phyloP scores from a whole-genome alignment of 768 basidiomycete genomes.

The Coprinellus aureogranulatus region DNA sequence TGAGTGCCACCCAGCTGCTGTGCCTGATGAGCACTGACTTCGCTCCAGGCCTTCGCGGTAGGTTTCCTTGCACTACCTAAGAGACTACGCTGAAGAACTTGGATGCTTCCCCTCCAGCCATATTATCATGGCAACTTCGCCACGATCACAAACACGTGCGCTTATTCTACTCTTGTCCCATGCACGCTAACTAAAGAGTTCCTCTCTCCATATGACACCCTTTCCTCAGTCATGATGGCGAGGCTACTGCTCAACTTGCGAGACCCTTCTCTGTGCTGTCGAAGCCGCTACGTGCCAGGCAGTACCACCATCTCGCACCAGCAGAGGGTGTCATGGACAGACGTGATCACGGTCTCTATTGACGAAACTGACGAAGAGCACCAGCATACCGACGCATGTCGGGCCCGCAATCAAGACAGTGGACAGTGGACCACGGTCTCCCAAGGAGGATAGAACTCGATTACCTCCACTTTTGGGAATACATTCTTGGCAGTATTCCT shows the following conservation, averaged over 20 bases:
- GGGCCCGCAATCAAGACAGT: too few species aligned
- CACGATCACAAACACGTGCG: not conserved
- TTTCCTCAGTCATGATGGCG: conserved; percentile 30
- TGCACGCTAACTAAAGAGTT: not conserved
- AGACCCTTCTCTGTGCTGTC: conserved; percentile 16
- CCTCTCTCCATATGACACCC: conserved; percentile 12
- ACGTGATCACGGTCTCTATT: not conserved
- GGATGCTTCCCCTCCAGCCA: conserved; percentile 4
- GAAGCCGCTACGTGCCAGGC: not conserved
- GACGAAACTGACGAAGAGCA: not conserved
- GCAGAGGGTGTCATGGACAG: not conserved
- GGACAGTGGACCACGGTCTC: too few species aligned
- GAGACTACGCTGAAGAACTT: not conserved
- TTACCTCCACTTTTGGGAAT: too few species aligned
- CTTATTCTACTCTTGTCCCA: not conserved
- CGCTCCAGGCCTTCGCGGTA: not conserved
- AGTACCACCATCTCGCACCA: not conserved
- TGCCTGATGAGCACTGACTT: not conserved
- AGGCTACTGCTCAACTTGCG: conserved; percentile 33
- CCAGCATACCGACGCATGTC: too few species aligned
- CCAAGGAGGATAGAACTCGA: too few species aligned
- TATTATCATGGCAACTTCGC: not conserved
- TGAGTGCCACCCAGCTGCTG: conserved; percentile 6
- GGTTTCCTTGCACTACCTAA: too few species aligned
- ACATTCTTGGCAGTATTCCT: too few species aligned